A percentile compares a stretch with the other conserved stretches of the same genome.
Evolutionary conservation across 2,329 filamentous ascomycete species (phyloP).

Genomic region (Dothiorella sarmentorum): DNA sequence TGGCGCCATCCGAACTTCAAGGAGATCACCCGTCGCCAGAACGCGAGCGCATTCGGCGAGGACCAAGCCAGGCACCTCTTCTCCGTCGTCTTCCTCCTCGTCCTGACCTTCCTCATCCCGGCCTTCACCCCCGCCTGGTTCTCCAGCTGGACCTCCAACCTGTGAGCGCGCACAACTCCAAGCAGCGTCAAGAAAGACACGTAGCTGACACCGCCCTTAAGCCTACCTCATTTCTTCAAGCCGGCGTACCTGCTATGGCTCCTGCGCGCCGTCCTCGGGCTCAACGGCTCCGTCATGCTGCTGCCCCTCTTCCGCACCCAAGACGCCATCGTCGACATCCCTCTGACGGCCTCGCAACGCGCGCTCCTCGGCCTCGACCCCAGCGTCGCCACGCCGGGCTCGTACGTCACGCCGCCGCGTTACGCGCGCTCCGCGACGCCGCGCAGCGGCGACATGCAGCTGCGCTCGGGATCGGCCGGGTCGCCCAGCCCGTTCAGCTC

Average conservation of each 20-base stretch:
- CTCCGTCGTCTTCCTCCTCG: constrained; percentile 61
- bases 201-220: constrained; percentile 25
- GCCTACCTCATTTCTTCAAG: constrained; percentile 38
- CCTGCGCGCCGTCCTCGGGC: constrained; percentile 52
- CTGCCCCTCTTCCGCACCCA: constrained; percentile 67
- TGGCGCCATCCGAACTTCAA: constrained; percentile 89
- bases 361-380: constrained; percentile 77
- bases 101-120: constrained; percentile 47
- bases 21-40: constrained; percentile 80
- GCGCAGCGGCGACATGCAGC: constrained; percentile 39
- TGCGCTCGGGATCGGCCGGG: constrained; percentile 44
- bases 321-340: constrained; percentile 83
- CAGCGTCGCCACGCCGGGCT: constrained; percentile 54
- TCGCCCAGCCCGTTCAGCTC: constrained; percentile 32
- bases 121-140: constrained; percentile 22
- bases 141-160: not conserved
- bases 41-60: constrained; percentile 73
- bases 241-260: constrained; percentile 40
- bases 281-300: constrained; percentile 68
- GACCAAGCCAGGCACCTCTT: constrained; percentile 68
- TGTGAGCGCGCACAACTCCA: not conserved
- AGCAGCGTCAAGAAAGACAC: not conserved
- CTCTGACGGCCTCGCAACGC: constrained; percentile 85
- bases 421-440: constrained; percentile 75
- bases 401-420: constrained; percentile 81